Base-by-base conservation (phyloP, 768 basidiomycete species). In the Crepidotus variabilis region DNA sequence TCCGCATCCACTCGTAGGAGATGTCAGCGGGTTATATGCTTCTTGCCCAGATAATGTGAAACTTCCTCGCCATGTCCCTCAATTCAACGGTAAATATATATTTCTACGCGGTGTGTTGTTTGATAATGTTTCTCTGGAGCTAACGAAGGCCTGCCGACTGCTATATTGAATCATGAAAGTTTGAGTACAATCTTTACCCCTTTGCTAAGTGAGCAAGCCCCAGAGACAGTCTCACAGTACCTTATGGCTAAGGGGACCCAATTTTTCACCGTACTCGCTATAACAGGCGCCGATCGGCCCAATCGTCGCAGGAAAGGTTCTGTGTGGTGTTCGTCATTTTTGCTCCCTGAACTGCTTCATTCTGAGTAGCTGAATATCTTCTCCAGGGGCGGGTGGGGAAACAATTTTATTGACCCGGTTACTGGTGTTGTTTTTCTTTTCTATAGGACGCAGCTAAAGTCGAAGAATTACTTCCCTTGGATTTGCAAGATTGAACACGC, bases 31-130 rank as follows among this genome's bases (percentile, higher is more conserved):
- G 6, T 22, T 71, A 34, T 69, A 63, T 54, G 59, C 63, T 13
- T 68, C 71, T 22, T 60, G 65, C 59, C 64, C 65, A 46, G 71
- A 71, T 48, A 72, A 72, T 54, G 63, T 72, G 43, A 59, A 66
- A 39, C 60, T 74, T 35, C 62, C 71, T 34, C 68, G 66, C 8
- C 71, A 72, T 55, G 48, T 74, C 6, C 56, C 72, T 13, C 68
- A 69, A 50, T 63, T 72, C 18, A 60, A 72, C 53, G 63, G 70
- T 67, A 60, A 24, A 46, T 48, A 14, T 22, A 7, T n/a, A 20
- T 24, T 45, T 8, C 32, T 24, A 8, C 3, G 28, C 28, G 28
- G 28, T 28, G 4, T 28, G 28, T 8, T 8, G 8, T 28, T 8
- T 28, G 28, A 28, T 28, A 28, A 28, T 28, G 28, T 8, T 28